Percentiles rank a stretch among this genome's conserved stretches.
phyloP scores from a whole-genome alignment of 1,139 yeast genomes.

The Taphrina deformans region DNA sequence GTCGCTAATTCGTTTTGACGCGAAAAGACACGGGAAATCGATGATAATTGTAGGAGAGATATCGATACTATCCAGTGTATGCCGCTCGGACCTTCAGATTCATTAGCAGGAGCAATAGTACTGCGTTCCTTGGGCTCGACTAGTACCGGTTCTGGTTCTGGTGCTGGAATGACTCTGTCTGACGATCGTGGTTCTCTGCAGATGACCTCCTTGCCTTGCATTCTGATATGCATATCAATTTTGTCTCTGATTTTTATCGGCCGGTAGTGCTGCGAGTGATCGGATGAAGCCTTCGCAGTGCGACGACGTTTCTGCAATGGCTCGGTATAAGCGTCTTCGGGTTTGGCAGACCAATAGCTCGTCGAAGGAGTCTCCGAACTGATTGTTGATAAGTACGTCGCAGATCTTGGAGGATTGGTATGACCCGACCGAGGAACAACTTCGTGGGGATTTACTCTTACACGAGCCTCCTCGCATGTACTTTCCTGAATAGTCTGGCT shows the following conservation, averaged over 20 bases:
- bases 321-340: background rate
- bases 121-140: background rate
- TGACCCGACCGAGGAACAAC: background rate
- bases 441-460: background rate
- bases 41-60: background rate
- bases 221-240: background rate
- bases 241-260: background rate
- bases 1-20: background rate
- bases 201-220: background rate
- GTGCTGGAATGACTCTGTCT: background rate
- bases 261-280: background rate
- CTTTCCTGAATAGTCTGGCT: background rate
- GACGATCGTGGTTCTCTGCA: background rate
- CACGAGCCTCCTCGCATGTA: background rate
- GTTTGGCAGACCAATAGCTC: background rate
- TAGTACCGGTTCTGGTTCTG: no score
- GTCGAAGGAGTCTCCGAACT: background rate
- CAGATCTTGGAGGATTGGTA: background rate
- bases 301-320: background rate
- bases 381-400: background rate
- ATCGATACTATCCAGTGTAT: slow-evolving; percentile 1
- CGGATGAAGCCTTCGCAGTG: background rate
- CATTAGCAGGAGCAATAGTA: background rate
- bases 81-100: background rate
- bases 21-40: background rate